phyloP scores from a whole-genome alignment of 2,329 filamentous ascomycete genomes.

The Epicoccum nigrum region DNA sequence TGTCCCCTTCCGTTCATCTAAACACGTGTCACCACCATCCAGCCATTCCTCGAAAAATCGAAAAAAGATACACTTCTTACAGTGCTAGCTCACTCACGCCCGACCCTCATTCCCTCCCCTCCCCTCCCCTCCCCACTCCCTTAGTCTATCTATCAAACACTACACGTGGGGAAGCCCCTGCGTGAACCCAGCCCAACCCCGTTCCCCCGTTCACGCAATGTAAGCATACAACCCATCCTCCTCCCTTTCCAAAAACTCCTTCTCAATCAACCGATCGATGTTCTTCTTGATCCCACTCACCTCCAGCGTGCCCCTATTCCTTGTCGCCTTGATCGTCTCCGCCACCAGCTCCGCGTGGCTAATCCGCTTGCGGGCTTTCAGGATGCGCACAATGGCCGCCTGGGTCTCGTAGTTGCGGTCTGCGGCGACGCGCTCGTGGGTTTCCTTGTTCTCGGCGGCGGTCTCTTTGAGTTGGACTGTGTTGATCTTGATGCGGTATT shows the following conservation, averaged over 20 bases:
- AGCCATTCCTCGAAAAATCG: no score
- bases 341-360: conserved; percentile 84
- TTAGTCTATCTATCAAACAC: no score
- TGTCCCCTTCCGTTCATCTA: no score
- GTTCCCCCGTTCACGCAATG: conserved; percentile 44
- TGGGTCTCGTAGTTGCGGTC: conserved; percentile 97
- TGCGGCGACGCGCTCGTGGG: conserved; percentile 84
- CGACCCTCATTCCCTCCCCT: no score
- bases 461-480: conserved; percentile 98
- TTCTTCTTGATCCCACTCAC: conserved; percentile 92
- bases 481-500: conserved; percentile 96
- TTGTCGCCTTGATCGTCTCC: conserved; percentile 91
- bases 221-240: conserved; percentile 53
- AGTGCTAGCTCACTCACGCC: no score
- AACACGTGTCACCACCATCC: no score
- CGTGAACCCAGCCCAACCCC: no score
- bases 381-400: conserved; percentile 93
- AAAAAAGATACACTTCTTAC: no score
- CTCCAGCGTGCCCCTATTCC: conserved; percentile 83
- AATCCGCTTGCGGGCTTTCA: conserved; percentile 92
- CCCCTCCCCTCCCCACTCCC: no score
- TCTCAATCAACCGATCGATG: conserved; percentile 77
- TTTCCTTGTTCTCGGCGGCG: conserved; percentile 90
- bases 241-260: conserved; percentile 48
- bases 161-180: no score